Base-by-base conservation (phyloP, 441 rosid species). In the Hura crepitans region DNA sequence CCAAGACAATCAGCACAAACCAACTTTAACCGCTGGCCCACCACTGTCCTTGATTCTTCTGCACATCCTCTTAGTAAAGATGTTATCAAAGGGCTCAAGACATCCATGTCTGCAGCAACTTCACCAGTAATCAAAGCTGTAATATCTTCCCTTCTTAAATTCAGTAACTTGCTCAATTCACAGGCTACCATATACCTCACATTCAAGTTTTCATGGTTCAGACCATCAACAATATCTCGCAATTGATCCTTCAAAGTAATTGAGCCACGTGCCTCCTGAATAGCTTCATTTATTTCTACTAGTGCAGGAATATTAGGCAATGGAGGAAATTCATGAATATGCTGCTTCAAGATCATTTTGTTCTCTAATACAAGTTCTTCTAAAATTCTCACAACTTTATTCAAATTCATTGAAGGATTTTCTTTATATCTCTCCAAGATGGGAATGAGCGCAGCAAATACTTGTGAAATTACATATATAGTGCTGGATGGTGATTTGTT, bases 1-100 rank as follows among this genome's bases (percentile, higher is more conserved):
- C 99, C 99, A 63, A 96, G 89, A 86, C 98, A 91, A 82, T 91
- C 96, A 61, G 94, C 99, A 81, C 96, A 96, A 55, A 91, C 91
- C 80, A 91, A 80, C 84, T 96, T 96, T 75, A 93, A 84, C 81
- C 88, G 81, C 82, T 96, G 97, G 55, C 98, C 99, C 74, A 96
- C 97, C 23, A 75, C 62, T 65, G 97, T 93, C 81, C 99, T 89
- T 53, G 98, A 96, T 84, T 96, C 97, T 87, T 96, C 98, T 53
- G 99, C 96, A 81, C 98, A 96, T 73, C 99, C 99, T 77, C 86
- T 85, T 50, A 96, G 87, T 80, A 96, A 86, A 75, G 97, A 85
- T 77, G 90, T 83, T 73, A 96, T 89, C 84, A 96, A 81, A 54
- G 93, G 85, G 82, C 91, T 96, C 83, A 96, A 75, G 66, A 86